Conservation (phyloP, 2,329 filamentous ascomycete genomes). For the Cercospora brassicicola region DNA sequence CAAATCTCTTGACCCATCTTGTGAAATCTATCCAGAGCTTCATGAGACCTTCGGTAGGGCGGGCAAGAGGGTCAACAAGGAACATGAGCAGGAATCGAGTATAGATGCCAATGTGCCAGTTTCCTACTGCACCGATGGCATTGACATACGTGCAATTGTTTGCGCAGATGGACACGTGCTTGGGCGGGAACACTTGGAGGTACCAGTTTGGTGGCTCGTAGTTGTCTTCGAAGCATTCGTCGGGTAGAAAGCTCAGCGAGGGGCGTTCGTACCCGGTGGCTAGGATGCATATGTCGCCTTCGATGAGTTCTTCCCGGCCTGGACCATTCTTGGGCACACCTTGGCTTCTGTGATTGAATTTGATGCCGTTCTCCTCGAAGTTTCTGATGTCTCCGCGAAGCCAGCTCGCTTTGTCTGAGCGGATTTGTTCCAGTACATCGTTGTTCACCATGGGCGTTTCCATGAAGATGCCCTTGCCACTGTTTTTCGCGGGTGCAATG, state of each 20-base stretch:
- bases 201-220: slow-evolving; percentile 86
- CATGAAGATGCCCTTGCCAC: slow-evolving; percentile 70
- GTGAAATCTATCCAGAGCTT: slow-evolving; percentile 86
- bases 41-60: slow-evolving; percentile 73
- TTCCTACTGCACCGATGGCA: slow-evolving; percentile 78
- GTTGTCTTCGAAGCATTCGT: slow-evolving; percentile 69
- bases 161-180: slow-evolving; percentile 70
- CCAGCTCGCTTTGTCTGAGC: slow-evolving; percentile 72
- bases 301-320: slow-evolving; percentile 64
- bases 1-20: slow-evolving; percentile 64
- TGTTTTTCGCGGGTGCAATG: slow-evolving; percentile 60
- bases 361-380: slow-evolving; percentile 64
- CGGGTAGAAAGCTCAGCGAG: slow-evolving; percentile 69
- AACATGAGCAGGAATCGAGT: slow-evolving; percentile 86
- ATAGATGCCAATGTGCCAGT: slow-evolving; percentile 89
- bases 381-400: slow-evolving; percentile 74
- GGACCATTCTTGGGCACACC: slow-evolving; percentile 76
- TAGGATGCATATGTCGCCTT: slow-evolving; percentile 76
- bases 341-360: slow-evolving; percentile 67
- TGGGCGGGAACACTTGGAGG: slow-evolving; percentile 78
- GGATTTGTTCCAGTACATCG: slow-evolving; percentile 73
- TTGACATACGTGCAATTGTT: slow-evolving; percentile 84
- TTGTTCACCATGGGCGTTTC: slow-evolving; percentile 84
- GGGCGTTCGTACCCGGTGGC: slow-evolving; percentile 80
- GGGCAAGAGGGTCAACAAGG: slow-evolving; percentile 72